Base-by-base conservation (phyloP, 768 basidiomycete species). In the Glaciozyma martinii region DNA sequence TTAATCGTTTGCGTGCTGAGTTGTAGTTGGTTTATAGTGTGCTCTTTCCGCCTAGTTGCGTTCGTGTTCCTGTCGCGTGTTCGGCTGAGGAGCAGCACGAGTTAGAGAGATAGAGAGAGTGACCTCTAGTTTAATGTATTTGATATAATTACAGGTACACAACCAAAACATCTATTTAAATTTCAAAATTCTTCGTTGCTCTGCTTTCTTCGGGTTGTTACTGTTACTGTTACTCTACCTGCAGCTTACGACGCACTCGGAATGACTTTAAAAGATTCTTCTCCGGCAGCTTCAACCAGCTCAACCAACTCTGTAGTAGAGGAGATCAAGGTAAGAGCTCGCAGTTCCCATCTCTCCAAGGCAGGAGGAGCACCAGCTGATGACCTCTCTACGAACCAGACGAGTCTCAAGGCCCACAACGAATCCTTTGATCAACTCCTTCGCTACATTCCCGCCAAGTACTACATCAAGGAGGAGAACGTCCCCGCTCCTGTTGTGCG, bases 401-500 rank as follows among this genome's bases (percentile, higher is more conserved):
- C 49, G 6, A 50, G 46, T 19, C 55, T 98, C 56, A 87, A 91
- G 76, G 79, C 79, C 49, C 91, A 95, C 78, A 95, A 97, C 74
- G 83, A 82, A 32, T 83, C 85, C 0, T 97, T 99, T 71, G 90
- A 92, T 73, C 80, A 84, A 0, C 79, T 97, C 7, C 80, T 95
- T 3, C 84, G 81, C 47, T 82, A 95, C 54, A 95, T 97, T 61
- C 94, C 94, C 0, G 82, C 92, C 8, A 87, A 86, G 78, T 90
- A 88, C 75, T 97, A 97, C 77, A 79, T 95, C 3, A 81, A 80
- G 47, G 86, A 87, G 60, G 56, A 27, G 37, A 57, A 25, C 59
- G 37, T 15, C 30, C 50, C 25, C 29, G 53, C 43, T 27, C 44
- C 25, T 25, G 27, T 43, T 42, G 46, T 55, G 21, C 30, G 43